Percentiles rank a stretch among this genome's conserved stretches.
Conservation (phyloP, 2,329 filamentous ascomycete genomes). For the Apiospora koreana region DNA sequence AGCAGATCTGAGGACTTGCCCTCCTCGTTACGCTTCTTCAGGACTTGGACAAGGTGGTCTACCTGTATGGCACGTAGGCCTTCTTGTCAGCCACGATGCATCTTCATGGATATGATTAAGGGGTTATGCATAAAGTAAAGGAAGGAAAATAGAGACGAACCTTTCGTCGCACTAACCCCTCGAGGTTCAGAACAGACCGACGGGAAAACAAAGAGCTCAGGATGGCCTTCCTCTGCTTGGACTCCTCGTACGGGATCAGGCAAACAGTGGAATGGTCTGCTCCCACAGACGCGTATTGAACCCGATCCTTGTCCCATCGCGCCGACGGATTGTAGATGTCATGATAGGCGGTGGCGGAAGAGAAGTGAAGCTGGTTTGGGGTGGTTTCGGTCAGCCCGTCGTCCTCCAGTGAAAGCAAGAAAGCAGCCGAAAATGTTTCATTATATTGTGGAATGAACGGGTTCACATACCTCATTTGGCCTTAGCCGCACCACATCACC, state of each 20-base stretch:
- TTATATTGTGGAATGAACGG: too few relatives aligned
- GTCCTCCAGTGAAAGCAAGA: too few relatives aligned
- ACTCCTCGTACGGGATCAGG: not conserved
- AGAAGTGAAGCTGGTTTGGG: not conserved
- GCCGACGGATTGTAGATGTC: slow-evolving; percentile 8
- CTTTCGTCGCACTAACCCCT: not conserved
- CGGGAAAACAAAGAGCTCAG: slow-evolving; percentile 2
- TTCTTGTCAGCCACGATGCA: not conserved
- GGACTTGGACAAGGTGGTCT: not conserved
- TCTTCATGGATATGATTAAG: too few relatives aligned
- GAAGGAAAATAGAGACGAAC: not conserved
- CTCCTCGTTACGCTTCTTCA: not conserved
- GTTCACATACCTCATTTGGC: slow-evolving; percentile 4
- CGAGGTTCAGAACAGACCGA: not conserved
- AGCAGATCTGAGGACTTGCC: slow-evolving; percentile 10
- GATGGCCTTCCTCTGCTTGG: slow-evolving; percentile 9
- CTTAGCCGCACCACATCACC: slow-evolving; percentile 10
- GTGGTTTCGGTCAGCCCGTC: too few relatives aligned
- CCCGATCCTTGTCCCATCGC: slow-evolving; percentile 11
- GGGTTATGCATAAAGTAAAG: not conserved
- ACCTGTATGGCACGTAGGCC: not conserved
- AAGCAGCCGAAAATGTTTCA: too few relatives aligned
- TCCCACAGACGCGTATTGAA: slow-evolving; percentile 5
- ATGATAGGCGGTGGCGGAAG: not conserved
- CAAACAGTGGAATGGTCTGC: not conserved